Evolutionary conservation across 2,329 filamentous ascomycete genomes (phyloP).

Genomic region (Periconia sp.): DNA sequence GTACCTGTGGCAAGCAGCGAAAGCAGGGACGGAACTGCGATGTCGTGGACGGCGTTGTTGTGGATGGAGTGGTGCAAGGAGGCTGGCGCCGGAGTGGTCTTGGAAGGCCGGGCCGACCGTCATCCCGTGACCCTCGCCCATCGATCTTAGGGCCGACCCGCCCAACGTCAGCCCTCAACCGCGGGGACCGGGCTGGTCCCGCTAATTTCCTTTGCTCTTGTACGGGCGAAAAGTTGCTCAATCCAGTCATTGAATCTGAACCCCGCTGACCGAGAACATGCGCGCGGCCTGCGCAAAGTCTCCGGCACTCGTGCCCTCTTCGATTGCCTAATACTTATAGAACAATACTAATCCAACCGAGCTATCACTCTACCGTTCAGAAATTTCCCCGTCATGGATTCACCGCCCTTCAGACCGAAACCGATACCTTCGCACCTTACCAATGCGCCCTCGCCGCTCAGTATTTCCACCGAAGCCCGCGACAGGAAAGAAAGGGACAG

Average conservation of each 20-base stretch:
- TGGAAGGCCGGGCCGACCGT: not conserved
- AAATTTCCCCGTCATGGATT: conserved; percentile 50
- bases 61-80: conserved; percentile 7
- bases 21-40: conserved; percentile 1
- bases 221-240: conserved; percentile 23
- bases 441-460: conserved; percentile 61
- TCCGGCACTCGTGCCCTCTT: conserved; percentile 19
- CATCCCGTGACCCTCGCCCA: not conserved
- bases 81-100: not conserved
- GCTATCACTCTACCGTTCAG: conserved; percentile 13
- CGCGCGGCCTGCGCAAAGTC: conserved; percentile 14
- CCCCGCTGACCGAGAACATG: conserved; percentile 19
- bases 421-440: conserved; percentile 63
- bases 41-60: conserved; percentile 4
- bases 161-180: conserved; percentile 15
- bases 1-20: conserved; percentile 11
- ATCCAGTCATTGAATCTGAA: conserved; percentile 23
- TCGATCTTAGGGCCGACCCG: not conserved
- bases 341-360: conserved; percentile 9
- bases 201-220: conserved; percentile 12
- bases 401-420: conserved; percentile 54
- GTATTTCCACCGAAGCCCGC: conserved; percentile 54
- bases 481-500: conserved; percentile 61
- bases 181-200: not conserved
- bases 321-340: conserved; percentile 12